phyloP scores from a whole-genome alignment of 805 yeast species.

The Candida verbasci region DNA sequence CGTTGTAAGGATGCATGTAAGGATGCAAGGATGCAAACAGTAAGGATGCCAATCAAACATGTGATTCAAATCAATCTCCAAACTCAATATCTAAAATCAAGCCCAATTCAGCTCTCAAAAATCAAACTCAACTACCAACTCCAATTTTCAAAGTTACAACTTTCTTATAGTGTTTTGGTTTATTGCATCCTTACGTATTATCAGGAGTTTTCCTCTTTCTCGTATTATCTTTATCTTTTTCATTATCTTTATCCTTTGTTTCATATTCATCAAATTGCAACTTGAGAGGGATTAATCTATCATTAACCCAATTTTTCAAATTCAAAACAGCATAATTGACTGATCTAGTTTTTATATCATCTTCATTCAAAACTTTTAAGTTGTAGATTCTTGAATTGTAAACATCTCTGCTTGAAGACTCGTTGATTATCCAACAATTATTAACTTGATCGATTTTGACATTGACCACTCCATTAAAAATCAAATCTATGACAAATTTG shows the following conservation, averaged over 20 bases:
- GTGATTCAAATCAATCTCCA: no score
- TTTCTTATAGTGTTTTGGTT: neutral
- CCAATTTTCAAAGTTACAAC: no score
- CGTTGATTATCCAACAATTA: slow-evolving; percentile 13
- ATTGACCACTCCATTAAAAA: slow-evolving; percentile 18
- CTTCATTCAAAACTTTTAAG: slow-evolving; percentile 21
- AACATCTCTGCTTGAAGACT: slow-evolving; percentile 18
- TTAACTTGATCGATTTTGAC: slow-evolving; percentile 26
- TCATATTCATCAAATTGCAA: neutral
- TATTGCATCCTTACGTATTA: neutral
- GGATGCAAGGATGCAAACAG: no score
- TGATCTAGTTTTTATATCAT: slow-evolving; percentile 18
- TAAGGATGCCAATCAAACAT: no score
- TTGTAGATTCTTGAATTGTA: slow-evolving; percentile 18
- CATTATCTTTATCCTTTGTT: neutral
- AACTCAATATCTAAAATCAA: no score
- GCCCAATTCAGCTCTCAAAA: no score
- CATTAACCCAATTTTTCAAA: slow-evolving; percentile 21
- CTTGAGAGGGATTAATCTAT: slow-evolving; percentile 11
- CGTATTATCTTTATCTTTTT: neutral
- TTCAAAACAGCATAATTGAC: slow-evolving; percentile 14
- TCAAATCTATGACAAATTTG: slow-evolving; percentile 19
- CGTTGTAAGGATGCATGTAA: no score
- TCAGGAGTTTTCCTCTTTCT: slow-evolving; percentile 8
- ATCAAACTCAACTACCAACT: no score